phyloP scores from a whole-genome alignment of 208 protist species.

The Zelonia costaricensis region DNA sequence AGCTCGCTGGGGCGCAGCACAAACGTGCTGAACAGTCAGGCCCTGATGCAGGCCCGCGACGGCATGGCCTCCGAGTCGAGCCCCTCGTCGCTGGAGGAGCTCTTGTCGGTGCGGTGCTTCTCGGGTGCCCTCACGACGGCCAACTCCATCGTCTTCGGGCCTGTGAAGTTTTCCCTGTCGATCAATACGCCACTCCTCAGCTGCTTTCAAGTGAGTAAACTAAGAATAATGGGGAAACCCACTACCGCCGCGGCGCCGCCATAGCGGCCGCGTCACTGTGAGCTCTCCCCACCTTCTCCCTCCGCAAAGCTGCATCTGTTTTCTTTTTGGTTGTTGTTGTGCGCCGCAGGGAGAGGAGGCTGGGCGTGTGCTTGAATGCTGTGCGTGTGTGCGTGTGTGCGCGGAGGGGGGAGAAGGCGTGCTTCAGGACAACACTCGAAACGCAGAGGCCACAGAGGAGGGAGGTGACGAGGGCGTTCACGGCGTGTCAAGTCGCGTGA shows the following conservation, averaged over 20 bases:
- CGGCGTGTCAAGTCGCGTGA: too few relatives aligned
- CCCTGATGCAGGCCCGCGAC: slow-evolving; percentile 25
- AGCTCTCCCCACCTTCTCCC: too few relatives aligned
- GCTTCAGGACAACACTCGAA: too few relatives aligned
- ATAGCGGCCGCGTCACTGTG: not conserved
- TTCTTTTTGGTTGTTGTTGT: too few relatives aligned
- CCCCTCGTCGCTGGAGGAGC: slow-evolving; percentile 13
- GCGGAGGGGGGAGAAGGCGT: too few relatives aligned
- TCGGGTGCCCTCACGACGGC: not conserved
- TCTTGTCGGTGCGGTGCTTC: slow-evolving; percentile 1
- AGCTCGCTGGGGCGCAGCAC: slow-evolving; percentile 24
- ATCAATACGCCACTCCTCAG: slow-evolving; percentile 29
- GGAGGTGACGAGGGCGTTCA: too few relatives aligned
- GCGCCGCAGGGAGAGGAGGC: too few relatives aligned
- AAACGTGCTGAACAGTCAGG: slow-evolving; percentile 23
- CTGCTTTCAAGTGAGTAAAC: slow-evolving; percentile 8
- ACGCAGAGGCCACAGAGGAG: too few relatives aligned
- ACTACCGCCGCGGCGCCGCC: too few relatives aligned
- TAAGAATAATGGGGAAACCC: not conserved
- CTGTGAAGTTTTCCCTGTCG: slow-evolving; percentile 11
- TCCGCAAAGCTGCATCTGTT: too few relatives aligned
- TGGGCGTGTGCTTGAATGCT: too few relatives aligned
- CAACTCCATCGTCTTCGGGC: slow-evolving; percentile 6
- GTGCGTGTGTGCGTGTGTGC: too few relatives aligned
- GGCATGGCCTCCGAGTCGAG: slow-evolving; percentile 27